Base-by-base conservation (phyloP, 306 rosid genomes). In the Medicago arabica region DNA sequence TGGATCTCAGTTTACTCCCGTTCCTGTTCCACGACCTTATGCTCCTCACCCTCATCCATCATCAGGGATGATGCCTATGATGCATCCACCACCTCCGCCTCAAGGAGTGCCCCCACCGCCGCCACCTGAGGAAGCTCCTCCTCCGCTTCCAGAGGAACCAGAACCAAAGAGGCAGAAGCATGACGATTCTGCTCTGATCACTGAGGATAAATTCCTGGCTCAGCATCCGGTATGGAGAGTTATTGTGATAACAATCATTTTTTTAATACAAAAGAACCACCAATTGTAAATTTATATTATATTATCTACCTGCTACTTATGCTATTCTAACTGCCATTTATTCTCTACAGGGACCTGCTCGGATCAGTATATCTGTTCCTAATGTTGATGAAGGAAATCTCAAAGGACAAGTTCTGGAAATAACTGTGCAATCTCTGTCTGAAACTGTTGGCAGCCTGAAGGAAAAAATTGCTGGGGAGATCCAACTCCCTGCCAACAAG, bases 41-140 rank as follows among this genome's bases (percentile, higher is more conserved):
- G 87, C 43, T 18, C 87, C 93, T 77, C 83, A 75, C 50, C 78
- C 91, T 66, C 82, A 28, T 10, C 89, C 90, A 23, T 90, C 90
- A 39, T 86, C 93, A 16, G 71, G 76, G 46, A 86, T 89, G 96
- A 86, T 89, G 96, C 90, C 75, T 61, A 88, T 92, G 97, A 88
- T 91, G 96, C 92, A 91, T 19, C 96, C 87, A 23, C 94, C 97
- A 8, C 99, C 90, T 39, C 53, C 90, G 87, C 97, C 97, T 59
- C 92, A 89, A 16, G 99, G 97, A 57, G 31, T 89, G 83, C 91
- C 93, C 19, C 97, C 98, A 0, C 97, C 98, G 0, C 96, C 96
- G 0, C 96, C 93, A 17, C 99, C 96, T 4, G 99, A 95, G 23
- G 99, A 92, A 86, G 99, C 97, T 84, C 97, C 92, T 76, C 99